Evolutionary conservation across 116 monocot genomes (phyloP).

Genomic region (Zostera marina): DNA sequence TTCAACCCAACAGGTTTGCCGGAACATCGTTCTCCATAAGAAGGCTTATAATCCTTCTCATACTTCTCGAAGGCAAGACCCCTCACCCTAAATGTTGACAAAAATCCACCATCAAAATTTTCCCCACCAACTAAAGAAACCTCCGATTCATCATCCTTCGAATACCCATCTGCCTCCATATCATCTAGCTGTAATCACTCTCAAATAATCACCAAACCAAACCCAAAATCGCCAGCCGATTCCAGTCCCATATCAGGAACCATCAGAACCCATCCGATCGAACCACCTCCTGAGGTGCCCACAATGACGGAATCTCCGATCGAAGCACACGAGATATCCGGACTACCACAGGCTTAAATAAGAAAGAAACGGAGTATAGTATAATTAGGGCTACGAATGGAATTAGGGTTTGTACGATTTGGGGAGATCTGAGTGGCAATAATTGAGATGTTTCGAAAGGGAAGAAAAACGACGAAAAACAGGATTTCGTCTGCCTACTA

Average conservation of each 20-base stretch:
- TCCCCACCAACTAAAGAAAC: neutral
- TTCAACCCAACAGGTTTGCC: neutral
- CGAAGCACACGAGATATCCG: neutral
- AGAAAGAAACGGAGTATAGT: neutral
- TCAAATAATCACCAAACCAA: neutral
- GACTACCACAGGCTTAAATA: neutral
- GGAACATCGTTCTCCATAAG: neutral
- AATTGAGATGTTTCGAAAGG: neutral
- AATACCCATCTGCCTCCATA: neutral
- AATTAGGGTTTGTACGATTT: neutral
- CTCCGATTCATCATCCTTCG: neutral
- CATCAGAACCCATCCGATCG: neutral
- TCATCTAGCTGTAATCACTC: neutral
- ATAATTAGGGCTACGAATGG: neutral
- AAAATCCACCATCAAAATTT: neutral
- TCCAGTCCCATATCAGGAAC: conserved; percentile 1
- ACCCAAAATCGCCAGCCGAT: neutral
- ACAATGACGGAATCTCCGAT: neutral
- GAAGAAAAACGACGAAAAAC: neutral
- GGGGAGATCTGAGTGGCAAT: neutral
- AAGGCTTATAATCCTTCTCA: neutral
- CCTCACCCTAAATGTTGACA: neutral
- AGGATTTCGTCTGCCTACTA: no score
- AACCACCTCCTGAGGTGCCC: neutral
- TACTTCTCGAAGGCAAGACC: neutral